phyloP scores from a whole-genome alignment of 352 stramenopile species.

The Thraustochytrium sp. region DNA sequence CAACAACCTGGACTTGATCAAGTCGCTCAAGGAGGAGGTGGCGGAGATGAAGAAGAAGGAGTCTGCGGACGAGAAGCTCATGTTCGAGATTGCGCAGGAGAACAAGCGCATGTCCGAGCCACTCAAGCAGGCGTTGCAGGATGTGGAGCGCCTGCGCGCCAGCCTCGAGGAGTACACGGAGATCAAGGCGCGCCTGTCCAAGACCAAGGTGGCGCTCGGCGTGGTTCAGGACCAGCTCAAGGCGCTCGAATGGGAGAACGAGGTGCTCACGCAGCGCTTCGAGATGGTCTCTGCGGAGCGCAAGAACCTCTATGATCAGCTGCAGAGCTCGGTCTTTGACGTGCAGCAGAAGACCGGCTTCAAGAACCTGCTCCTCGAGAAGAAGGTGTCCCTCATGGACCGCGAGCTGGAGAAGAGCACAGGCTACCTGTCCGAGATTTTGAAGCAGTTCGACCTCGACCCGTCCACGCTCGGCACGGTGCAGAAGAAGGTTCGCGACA shows the following conservation, averaged over 20 bases:
- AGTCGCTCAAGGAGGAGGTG: conserved; percentile 88
- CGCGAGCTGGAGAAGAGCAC: conserved; percentile 79
- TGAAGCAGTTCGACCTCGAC: conserved; percentile 81
- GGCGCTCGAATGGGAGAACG: conserved; percentile 83
- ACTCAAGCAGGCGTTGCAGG: conserved; percentile 73
- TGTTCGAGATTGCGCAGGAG: conserved; percentile 87
- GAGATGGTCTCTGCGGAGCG: conserved; percentile 73
- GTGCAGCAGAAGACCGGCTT: conserved; percentile 87
- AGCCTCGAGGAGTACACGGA: conserved; percentile 60
- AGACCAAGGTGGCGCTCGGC: conserved; percentile 64
- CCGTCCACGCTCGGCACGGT: conserved; percentile 69
- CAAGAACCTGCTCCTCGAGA: conserved; percentile 86
- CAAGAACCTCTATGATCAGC: conserved; percentile 75
- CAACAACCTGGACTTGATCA: conserved; percentile 93
- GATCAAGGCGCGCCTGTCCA: conserved; percentile 59
- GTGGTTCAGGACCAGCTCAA: conserved; percentile 77
- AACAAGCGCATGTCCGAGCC: conserved; percentile 90
- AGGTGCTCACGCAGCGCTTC: conserved; percentile 80
- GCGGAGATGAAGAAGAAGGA: conserved; percentile 88
- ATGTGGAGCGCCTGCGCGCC: conserved; percentile 52
- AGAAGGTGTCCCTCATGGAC: conserved; percentile 76
- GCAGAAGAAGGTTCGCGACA: conserved; percentile 73
- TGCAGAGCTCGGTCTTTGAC: conserved; percentile 78
- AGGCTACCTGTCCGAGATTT: conserved; percentile 81
- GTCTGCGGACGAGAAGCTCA: conserved; percentile 81